phyloP scores from a whole-genome alignment of 1,284 basidiomycete genomes.

The Cryptococcus depauperatus region DNA sequence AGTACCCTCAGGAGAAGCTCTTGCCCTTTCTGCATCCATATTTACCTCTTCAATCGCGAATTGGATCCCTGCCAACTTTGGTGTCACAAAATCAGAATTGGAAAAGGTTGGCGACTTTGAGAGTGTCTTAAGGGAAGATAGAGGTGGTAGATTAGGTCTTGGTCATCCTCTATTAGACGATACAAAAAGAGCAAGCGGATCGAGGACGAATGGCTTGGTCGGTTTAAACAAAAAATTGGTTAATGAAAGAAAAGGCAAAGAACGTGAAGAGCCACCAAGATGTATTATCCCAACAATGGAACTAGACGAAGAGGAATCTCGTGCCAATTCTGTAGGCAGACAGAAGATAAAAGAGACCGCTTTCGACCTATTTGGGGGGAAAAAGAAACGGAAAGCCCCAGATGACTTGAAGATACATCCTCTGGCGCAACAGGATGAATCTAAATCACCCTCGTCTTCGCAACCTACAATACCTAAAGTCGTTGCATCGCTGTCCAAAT shows the following conservation, averaged over 20 bases:
- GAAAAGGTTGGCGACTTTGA: slow-evolving; percentile 9
- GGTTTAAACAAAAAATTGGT: slow-evolving; percentile 11
- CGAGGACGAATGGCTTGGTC: slow-evolving; percentile 5
- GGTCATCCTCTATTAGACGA: slow-evolving; percentile 31
- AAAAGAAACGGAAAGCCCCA: slow-evolving; percentile 17
- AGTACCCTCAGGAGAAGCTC: slow-evolving; percentile 20
- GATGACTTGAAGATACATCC: not conserved
- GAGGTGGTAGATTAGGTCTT: slow-evolving; percentile 26
- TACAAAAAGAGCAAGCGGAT: slow-evolving; percentile 7
- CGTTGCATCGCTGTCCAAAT: not conserved
- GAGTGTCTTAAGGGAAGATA: slow-evolving; percentile 7
- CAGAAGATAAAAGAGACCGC: slow-evolving; percentile 6
- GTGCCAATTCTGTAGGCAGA: slow-evolving; percentile 16
- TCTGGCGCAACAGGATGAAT: not conserved
- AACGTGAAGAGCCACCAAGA: slow-evolving; percentile 7
- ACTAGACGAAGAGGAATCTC: slow-evolving; percentile 22
- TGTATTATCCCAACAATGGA: no score
- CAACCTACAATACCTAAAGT: not conserved
- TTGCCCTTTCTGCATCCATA: slow-evolving; percentile 29
- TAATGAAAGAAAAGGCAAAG: slow-evolving; percentile 10
- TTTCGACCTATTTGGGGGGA: slow-evolving; percentile 22
- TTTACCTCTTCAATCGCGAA: slow-evolving; percentile 33
- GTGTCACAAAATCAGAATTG: slow-evolving; percentile 11
- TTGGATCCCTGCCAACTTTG: slow-evolving; percentile 36
- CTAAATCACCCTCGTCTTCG: not conserved